phyloP scores from a whole-genome alignment of 2,329 filamentous ascomycete species.

The Orbilia brochopaga region DNA sequence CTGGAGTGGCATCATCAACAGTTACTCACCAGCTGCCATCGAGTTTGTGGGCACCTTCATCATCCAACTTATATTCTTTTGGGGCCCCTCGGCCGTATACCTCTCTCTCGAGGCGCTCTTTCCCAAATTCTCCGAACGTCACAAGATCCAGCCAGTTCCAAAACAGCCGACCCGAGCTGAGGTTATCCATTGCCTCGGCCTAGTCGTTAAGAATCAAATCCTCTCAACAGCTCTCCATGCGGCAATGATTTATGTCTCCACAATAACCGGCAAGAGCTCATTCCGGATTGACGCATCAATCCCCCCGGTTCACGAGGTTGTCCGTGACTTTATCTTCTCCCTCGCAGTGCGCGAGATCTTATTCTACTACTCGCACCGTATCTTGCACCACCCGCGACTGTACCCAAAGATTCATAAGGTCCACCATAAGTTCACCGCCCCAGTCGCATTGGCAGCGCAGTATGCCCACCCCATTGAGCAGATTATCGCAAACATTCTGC shows the following conservation, averaged over 20 bases:
- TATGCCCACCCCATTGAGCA: constrained; percentile 67
- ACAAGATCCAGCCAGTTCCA: constrained; percentile 65
- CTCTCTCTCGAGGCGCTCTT: constrained; percentile 60
- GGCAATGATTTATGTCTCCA: constrained; percentile 52
- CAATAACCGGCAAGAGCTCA: constrained; percentile 50
- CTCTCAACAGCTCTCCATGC: constrained; percentile 58
- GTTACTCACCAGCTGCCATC: constrained; percentile 56
- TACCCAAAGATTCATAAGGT: constrained; percentile 65
- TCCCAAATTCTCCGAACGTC: constrained; percentile 62
- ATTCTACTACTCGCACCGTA: constrained; percentile 66
- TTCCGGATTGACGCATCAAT: constrained; percentile 59
- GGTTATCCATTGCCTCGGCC: constrained; percentile 59
- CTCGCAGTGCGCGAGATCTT: constrained; percentile 61
- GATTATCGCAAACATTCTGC: constrained; percentile 64
- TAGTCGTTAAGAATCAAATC: constrained; percentile 63
- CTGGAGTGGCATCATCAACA: constrained; percentile 26
- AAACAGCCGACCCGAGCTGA: constrained; percentile 62
- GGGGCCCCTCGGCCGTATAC: constrained; percentile 60
- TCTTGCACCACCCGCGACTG: constrained; percentile 62
- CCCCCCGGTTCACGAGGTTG: constrained; percentile 58
- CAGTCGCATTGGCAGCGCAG: constrained; percentile 65
- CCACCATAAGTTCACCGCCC: constrained; percentile 66
- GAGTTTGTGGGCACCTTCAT: constrained; percentile 59
- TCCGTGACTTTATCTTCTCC: constrained; percentile 59
- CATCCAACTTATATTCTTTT: constrained; percentile 61